Evolutionary conservation across 2,329 filamentous ascomycete species (phyloP), one percentile per base, ranked within the genome.

Genomic region (Fusarium hostae): DNA sequence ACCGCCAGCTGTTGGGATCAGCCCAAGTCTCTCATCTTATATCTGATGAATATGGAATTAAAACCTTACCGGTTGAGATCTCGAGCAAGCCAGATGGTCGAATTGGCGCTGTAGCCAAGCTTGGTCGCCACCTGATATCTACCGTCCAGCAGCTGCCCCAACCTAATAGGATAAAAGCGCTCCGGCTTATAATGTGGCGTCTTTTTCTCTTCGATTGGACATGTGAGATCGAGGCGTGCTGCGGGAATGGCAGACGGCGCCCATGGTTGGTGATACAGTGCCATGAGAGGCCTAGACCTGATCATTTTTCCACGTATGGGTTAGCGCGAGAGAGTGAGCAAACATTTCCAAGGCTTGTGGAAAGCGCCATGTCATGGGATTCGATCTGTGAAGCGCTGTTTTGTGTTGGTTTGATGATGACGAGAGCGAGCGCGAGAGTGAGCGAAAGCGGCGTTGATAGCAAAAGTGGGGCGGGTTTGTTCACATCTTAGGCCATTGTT

Each of bases 61-160:
- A 32, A 50, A 41, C n/a, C 63, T 26, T 34, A 75, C 73, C 65
- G 28, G 13, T 63, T 16, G 0, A 75, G 66, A 41, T 76, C 73
- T 52, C 71, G 37, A n/a, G 73, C 71, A 12, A 77, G 64, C 75
- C 71, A 77, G n/a, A 77, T 68, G 0, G 73, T 76, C 16, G 70
- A 76, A 6, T 59, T 75, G 13, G 70, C 56, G 1, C 73, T 73
- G 20, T 72, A 73, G 0, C 75, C 72, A 1, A 76, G 40, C 30
- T 77, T 77, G 2, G 70, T 75, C 1, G 70, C 70, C 35, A 74
- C 30, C 39, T 76, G 70, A 43, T 76, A 77, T 44, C 71, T 70
- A 0, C 39, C 40, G 15, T 75, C 30, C 1, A 76, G 55, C 2
- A 76, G 37, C 18, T 77, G 59, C 1, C 73, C 69, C 9, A 74